Evolutionary conservation across 2,329 filamentous ascomycete species (phyloP), one percentile per base, ranked within the genome.

Genomic region (Pseudogymnoascus sp.): DNA sequence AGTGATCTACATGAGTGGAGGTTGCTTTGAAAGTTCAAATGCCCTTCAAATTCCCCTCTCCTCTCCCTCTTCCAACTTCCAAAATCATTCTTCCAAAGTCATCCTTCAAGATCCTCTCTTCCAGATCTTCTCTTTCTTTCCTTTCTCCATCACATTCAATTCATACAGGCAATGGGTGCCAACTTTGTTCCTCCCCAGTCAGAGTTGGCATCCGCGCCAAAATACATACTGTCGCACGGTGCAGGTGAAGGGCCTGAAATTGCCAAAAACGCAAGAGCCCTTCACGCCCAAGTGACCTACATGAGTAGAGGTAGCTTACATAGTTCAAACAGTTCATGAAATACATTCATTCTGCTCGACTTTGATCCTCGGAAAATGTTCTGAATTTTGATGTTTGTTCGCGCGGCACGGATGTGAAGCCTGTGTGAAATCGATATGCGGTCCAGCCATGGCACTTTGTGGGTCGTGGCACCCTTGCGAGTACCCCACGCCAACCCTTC

Each of bases 401-500:
- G 33, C 6, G 6, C 25, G 12, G 33, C 33, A 20, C 25, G 8
- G 47, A 33, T 12, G 28, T 53, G 47, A 53, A 33, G 28, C 28
- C 18, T 12, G 33, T 30, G 15, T 53, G 28, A 53, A 8, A 53
- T 53, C 5, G 12, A 53, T 33, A 9, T 9, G 28, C 4, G n/a
- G 6, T 53, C 28, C 15, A 33, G 28, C 28, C 25, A 33, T 33
- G 43, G 2, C 47, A 7, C n/a, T 7, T 33, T 53, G 47, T 53
- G 47, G 47, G 28, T 53, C 47, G 47, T 18, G 25, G 5, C 18
- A 53, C 47, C 47, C 47, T 33, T 53, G 47, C n/a, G 33, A 53
- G 47, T 53, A 30, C 47, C 47, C 28, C 47, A 33, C 47, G 28
- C 47, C 47, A 53, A 53, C 47, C 47, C 47, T 53, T 33, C 22